phyloP scores from a whole-genome alignment of 2,329 filamentous ascomycete species.

The Graphilbum ipis-grandicollis region DNA sequence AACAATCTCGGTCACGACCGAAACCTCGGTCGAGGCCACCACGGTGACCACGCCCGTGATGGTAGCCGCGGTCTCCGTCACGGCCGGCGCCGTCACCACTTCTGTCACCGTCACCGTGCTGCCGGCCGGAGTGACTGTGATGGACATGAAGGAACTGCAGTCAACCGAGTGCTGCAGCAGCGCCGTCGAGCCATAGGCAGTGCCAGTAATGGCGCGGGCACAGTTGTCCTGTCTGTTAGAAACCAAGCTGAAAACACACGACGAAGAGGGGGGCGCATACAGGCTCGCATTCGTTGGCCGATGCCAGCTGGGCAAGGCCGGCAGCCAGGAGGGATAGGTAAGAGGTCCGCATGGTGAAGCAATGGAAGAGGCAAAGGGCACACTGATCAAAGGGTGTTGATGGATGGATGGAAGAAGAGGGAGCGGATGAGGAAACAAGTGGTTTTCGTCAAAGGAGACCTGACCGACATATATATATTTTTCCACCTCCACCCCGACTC shows the following conservation, averaged over 20 bases:
- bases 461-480: no score
- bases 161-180: conserved; percentile 1
- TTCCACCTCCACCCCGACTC: no score
- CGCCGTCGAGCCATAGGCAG: not conserved
- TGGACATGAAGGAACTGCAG: conserved; percentile 6
- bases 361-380: not conserved
- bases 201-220: conserved; percentile 6
- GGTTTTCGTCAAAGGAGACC: no score
- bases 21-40: not conserved
- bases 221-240: conserved; percentile 7
- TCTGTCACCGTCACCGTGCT: not conserved
- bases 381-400: no score
- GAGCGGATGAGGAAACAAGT: no score
- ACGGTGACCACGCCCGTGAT: not conserved
- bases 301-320: conserved; percentile 1
- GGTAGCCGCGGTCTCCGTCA: not conserved
- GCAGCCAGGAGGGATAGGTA: not conserved
- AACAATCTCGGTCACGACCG: not conserved
- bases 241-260: not conserved
- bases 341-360: conserved; percentile 1
- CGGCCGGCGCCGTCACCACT: not conserved
- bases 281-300: conserved; percentile 1
- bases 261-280: not conserved
- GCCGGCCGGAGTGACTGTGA: conserved; percentile 1
- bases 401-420: no score